Evolutionary conservation across 306 rosid species (phyloP), one percentile per base, ranked within the genome.

Genomic region (Quercus berberidifolia): DNA sequence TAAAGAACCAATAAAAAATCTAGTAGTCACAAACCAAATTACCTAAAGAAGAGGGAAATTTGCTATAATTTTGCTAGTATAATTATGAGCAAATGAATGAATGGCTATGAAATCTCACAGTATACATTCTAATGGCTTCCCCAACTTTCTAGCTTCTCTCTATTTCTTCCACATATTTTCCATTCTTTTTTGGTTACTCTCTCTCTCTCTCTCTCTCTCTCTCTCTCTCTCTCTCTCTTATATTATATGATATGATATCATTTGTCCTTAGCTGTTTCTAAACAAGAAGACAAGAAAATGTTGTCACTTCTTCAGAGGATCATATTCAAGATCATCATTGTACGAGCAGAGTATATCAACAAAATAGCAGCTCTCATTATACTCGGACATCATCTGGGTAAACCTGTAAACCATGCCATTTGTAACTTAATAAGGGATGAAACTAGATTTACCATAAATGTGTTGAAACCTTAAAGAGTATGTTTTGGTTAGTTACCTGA

Each of bases 401-500:
- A 81, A 90, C 81, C 93, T 91, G 91, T 78, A 80, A 60, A 68
- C 28, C 35, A 64, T 31, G 14, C 5, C 56, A 21, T 18, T 18
- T 65, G 20, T 23, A 33, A 75, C 28, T 28, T 33, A 54, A 28
- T 6, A 6, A 13, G 20, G 69, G 6, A 56, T 21, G 55, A 17
- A 46, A 58, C n/a, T 49, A 54, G 17, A 72, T 51, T 54, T 72
- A 49, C 13, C 12, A 4, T 4, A 23, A 76, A 3, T 6, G 23
- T 25, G 38, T 23, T 54, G 63, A 80, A 83, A 62, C 74, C 38
- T 51, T 9, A 28, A 57, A 62, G 69, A 35, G 43, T 28, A 2
- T 30, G 21, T 69, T 38, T 13, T 62, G 43, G 56, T 65, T 35
- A 28, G 69, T 87, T 79, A 89, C 98, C 85, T 94, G 88, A 25